Base-by-base conservation (phyloP, 495 filamentous ascomycete genomes). In the Aspergillus ellipticus region DNA sequence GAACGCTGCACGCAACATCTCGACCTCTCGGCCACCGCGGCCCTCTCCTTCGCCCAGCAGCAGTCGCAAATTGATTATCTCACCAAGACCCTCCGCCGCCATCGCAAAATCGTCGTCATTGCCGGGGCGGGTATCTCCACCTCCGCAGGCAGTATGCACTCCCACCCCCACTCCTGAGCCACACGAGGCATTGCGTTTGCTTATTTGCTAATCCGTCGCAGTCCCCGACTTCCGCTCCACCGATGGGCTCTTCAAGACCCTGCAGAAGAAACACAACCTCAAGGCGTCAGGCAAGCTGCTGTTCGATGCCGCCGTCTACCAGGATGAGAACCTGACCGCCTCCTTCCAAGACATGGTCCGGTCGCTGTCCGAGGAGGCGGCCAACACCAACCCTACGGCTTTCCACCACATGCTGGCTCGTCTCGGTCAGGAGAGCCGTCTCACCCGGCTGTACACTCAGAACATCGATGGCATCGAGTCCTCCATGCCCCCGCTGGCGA, bases 291-390 rank as follows among this genome's bases (percentile, higher is more conserved):
- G 94, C 22, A 97, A 98, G 72, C 85, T 96, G 61, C 81, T 98
- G 2, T 97, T 98, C 61, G 94, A 98, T 76, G 94, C 94, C 47
- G 95, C 93, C 2, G 94, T 98, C 55, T 98, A 97, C 74, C 89
- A 89, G 63, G 87, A 93, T 74, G 89, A 96, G 63, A 79, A 81
- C 8, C 85, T 92, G 31, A 97, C 92, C 11, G 84, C 83, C 6
- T 88, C 86, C 3, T 98, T 98, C 76, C 95, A 97, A 70, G 85
- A 86, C 66, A 96, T 98, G 92, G 90, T 98, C 54, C 89, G 92
- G 62, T 83, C 87, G 64, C 80, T 97, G 54, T 90, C 91, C 28
- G 74, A 86, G 41, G 74, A 89, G 67, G 89, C 86, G 11, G 80
- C 83, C 57, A 79, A 82, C 43, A 90, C 92, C 31, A 73, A 86